Evolutionary conservation across 2,329 filamentous ascomycete genomes (phyloP).

Genomic region (Colletotrichum sp.): DNA sequence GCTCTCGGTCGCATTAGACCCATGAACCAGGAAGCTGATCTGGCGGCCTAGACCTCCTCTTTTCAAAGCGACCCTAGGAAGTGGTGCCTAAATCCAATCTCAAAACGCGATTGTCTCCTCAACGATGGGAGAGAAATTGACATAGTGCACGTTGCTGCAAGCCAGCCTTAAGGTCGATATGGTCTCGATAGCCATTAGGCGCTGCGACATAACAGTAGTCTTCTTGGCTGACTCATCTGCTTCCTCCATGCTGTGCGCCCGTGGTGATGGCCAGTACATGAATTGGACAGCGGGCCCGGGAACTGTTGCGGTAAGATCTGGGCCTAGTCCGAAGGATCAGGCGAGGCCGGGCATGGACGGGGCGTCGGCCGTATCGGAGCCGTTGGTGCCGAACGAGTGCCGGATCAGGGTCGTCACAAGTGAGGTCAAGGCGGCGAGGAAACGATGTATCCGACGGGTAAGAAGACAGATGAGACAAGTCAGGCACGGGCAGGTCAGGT

Average conservation of each 20-base stretch:
- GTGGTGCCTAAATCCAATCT: constrained; percentile 55
- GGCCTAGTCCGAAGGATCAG: not conserved
- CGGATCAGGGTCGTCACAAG: not conserved
- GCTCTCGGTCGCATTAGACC: not conserved
- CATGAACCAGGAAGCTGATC: constrained; percentile 47
- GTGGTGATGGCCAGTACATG: not conserved
- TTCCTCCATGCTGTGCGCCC: constrained; percentile 81
- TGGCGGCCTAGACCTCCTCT: constrained; percentile 68
- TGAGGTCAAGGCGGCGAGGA: not conserved
- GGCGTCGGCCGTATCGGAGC: not conserved
- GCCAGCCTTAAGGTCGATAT: constrained; percentile 60
- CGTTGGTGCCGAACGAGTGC: not conserved
- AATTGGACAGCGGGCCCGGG: not conserved
- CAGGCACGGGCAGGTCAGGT: not conserved
- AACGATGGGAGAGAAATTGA: constrained; percentile 65
- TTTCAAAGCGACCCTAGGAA: constrained; percentile 61
- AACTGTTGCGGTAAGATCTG: constrained; percentile 67
- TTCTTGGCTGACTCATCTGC: constrained; percentile 72
- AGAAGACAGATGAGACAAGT: not conserved
- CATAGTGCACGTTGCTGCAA: constrained; percentile 67
- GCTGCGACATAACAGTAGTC: constrained; percentile 29
- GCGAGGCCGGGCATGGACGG: not conserved
- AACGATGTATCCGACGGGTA: not conserved
- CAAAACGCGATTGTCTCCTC: constrained; percentile 62
- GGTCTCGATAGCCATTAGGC: constrained; percentile 66